These are phyloP conservation scores for Kodamaea lidongshanica DNA, from an alignment of 805 yeast species.

Conservation along the genomic window DNA sequence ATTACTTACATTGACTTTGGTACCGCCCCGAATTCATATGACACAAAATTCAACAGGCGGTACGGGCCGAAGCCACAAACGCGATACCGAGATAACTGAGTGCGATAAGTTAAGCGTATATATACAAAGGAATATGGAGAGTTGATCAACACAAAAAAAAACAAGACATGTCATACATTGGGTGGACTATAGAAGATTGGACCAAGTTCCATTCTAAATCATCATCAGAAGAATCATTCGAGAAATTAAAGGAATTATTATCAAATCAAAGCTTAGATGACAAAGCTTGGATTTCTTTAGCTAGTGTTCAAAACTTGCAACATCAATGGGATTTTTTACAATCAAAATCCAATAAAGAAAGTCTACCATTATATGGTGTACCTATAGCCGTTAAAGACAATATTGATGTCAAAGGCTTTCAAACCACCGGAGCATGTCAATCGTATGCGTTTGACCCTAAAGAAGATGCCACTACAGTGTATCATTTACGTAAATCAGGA, in stretches of 20 bases:
- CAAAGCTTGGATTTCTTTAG: conserved; percentile 90
- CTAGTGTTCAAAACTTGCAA: conserved; percentile 50
- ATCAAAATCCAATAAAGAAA: conserved; percentile 47
- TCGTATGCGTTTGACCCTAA: conserved; percentile 64
- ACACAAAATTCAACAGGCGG: too few species aligned
- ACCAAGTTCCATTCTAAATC: conserved; percentile 55
- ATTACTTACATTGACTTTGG: too few species aligned
- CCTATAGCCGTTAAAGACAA: conserved; percentile 95
- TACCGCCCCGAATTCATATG: too few species aligned
- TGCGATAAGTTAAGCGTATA: too few species aligned
- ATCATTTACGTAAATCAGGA: conserved; percentile 74
- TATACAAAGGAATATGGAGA: too few species aligned
- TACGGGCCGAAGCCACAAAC: too few species aligned
- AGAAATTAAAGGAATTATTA: conserved; percentile 41
- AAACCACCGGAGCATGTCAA: conserved; percentile 96
- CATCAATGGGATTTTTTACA: conserved; percentile 79
- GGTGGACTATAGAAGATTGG: conserved; percentile 87
- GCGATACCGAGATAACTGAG: too few species aligned
- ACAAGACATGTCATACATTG: conserved; percentile 36
- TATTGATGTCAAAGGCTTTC: conserved; percentile 75
- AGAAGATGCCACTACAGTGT: conserved; percentile 71
- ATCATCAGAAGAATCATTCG: conserved; percentile 56
- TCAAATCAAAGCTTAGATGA: conserved; percentile 47
- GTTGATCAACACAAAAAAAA: too few species aligned
- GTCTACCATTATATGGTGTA: conserved; percentile 78